Base-by-base conservation (phyloP, 2,329 filamentous ascomycete genomes). In the Fusarium lateritium region DNA sequence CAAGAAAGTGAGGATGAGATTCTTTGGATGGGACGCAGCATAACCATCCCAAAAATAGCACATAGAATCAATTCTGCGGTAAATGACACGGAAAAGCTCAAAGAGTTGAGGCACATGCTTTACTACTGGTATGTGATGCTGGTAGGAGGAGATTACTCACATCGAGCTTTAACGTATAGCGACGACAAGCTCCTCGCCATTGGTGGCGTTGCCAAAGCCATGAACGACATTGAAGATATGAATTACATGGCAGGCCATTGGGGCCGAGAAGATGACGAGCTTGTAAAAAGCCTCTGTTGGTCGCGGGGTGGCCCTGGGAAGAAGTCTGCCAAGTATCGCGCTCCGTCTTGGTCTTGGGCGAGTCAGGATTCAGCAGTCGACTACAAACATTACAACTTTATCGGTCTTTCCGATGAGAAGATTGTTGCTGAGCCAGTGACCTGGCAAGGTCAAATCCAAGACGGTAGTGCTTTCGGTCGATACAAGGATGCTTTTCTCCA, bases 181-280 rank as follows among this genome's bases (percentile, higher is more conserved):
- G 46, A 62, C 2, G 59, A 62, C 4, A 62, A 62, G 7, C 59
- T 62, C 2, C n/a, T 62, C 2, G 59, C 59, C 3, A 54, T 62
- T 2, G 36, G 39, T 5, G 56, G 56, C 2, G 9, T 62, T 5
- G 59, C 56, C 2, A 61, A 21, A 17, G 40, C 40, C 0, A 26
- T 46, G 1, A 19, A 61, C 4, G 21, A n/a, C 0, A 62, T 62
- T 14, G 21, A 53, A 8, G 19, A 56, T 0, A 39, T 33, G 24
- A 56, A 56, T 2, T 62, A 62, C 2, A 61, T 61, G 46, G 56
- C 39, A 6, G 59, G 59, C 1, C 56, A 61, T 11, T 61, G 46
- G 46, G 49, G 45, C n/a, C n/a, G 45, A 3, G 40, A 61, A 5
- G 45, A 62, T 14, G 24, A 54, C 1, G 58, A 42, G 8, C 40